Conservation (phyloP, 2,329 filamentous ascomycete genomes). For the Phialophora macrospora region DNA sequence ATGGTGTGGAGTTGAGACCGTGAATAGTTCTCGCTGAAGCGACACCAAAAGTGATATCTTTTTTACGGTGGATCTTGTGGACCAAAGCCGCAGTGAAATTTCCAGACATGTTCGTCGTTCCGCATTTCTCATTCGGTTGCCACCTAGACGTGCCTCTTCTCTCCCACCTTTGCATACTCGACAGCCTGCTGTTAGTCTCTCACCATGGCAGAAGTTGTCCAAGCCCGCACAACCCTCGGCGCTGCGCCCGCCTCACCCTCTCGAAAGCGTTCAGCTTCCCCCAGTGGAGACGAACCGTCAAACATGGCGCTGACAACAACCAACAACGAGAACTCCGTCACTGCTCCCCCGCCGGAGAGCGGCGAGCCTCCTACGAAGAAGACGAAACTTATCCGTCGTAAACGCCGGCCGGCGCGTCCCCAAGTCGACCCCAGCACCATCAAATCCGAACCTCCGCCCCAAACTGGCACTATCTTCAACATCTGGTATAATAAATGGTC, state of each 20-base stretch:
- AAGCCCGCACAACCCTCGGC: slow-evolving; percentile 31
- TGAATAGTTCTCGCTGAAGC: not conserved
- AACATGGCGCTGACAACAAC: slow-evolving; percentile 33
- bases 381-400: slow-evolving; percentile 89
- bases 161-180: not conserved
- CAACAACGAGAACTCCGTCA: slow-evolving; percentile 27
- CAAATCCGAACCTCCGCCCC: slow-evolving; percentile 76
- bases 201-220: slow-evolving; percentile 36
- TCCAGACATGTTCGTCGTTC: slow-evolving; percentile 4
- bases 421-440: slow-evolving; percentile 87
- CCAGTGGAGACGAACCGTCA: slow-evolving; percentile 15
- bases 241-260: slow-evolving; percentile 28
- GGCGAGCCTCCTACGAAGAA: slow-evolving; percentile 57
- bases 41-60: not conserved
- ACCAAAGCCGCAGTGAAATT: not conserved
- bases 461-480: slow-evolving; percentile 95
- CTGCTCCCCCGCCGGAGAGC: slow-evolving; percentile 5
- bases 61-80: slow-evolving; percentile 5
- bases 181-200: not conserved
- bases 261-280: slow-evolving; percentile 39
- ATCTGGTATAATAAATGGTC: slow-evolving; percentile 99
- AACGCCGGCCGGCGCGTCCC: slow-evolving; percentile 83
- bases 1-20: not conserved
- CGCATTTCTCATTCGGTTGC: slow-evolving; percentile 22
- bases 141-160: not conserved